A percentile compares a stretch with the other conserved stretches of the same genome.
phyloP scores from a whole-genome alignment of 257 asterid species.

The Solanum ossicruentum region DNA sequence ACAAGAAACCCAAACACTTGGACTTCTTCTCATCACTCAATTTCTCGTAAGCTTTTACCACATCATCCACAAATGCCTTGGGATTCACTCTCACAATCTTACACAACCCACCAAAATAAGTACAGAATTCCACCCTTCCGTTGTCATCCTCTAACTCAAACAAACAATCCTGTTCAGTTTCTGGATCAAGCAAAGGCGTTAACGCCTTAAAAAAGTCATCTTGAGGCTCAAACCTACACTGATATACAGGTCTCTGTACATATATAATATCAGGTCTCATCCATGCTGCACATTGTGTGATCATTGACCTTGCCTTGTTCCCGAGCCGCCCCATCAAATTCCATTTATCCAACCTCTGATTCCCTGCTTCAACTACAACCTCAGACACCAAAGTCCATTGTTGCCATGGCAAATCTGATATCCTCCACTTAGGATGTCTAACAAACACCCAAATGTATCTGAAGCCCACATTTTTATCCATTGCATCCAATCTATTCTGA shows the following conservation, averaged over 20 bases:
- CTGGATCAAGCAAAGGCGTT: slow-evolving; percentile 72
- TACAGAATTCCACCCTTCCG: slow-evolving; percentile 61
- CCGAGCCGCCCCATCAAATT: slow-evolving; percentile 93
- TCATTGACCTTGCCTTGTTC: slow-evolving; percentile 47
- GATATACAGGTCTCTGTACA: slow-evolving; percentile 82
- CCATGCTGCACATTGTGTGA: slow-evolving; percentile 94
- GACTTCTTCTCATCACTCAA: slow-evolving; percentile 71
- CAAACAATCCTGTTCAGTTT: slow-evolving; percentile 53
- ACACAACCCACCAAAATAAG: slow-evolving; percentile 85
- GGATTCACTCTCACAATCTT: slow-evolving; percentile 67
- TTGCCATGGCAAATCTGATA: slow-evolving; percentile 80
- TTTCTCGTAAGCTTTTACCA: slow-evolving; percentile 62
- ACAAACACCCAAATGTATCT: slow-evolving; percentile 87
- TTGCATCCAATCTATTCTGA: slow-evolving; percentile 43
- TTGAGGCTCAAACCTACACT: slow-evolving; percentile 86
- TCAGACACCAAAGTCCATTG: slow-evolving; percentile 93
- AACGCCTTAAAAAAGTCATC: slow-evolving; percentile 54
- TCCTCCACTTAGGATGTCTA: slow-evolving; percentile 88
- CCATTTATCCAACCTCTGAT: slow-evolving; percentile 91
- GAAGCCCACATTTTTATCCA: slow-evolving; percentile 39
- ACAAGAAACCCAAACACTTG: slow-evolving; percentile 62
- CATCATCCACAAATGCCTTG: slow-evolving; percentile 91
- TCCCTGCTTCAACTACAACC: slow-evolving; percentile 72
- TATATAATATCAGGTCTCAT: slow-evolving; percentile 91
- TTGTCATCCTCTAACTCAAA: slow-evolving; percentile 65